phyloP scores from a whole-genome alignment of 2,329 filamentous ascomycete genomes.

The Aspergillus unguis region DNA sequence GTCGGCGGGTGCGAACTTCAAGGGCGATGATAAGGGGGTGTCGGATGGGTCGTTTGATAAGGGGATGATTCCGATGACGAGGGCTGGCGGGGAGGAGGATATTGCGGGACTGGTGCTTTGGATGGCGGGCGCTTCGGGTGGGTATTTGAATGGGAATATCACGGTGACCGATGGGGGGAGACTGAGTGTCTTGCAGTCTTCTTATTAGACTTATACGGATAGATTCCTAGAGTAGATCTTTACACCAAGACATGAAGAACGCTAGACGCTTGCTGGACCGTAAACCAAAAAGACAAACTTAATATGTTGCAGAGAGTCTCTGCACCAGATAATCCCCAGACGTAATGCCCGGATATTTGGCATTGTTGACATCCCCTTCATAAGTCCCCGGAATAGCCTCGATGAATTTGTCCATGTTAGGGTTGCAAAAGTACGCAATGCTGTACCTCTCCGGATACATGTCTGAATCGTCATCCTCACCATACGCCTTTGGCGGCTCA shows the following conservation, averaged over 20 bases:
- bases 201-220: slow-evolving; percentile 40
- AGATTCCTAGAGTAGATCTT: background rate
- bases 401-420: slow-evolving; percentile 71
- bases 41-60: slow-evolving; percentile 42
- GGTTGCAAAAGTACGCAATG: slow-evolving; percentile 91
- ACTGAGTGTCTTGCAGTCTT: slow-evolving; percentile 54
- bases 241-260: too few species aligned
- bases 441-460: slow-evolving; percentile 75
- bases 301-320: slow-evolving; percentile 71
- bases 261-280: too few species aligned
- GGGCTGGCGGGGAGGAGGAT: slow-evolving; percentile 60
- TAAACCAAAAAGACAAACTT: background rate
- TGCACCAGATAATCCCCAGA: slow-evolving; percentile 78
- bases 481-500: slow-evolving; percentile 65
- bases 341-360: slow-evolving; percentile 74
- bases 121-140: slow-evolving; percentile 62
- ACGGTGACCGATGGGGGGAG: slow-evolving; percentile 63
- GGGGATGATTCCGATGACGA: slow-evolving; percentile 54
- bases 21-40: slow-evolving; percentile 35
- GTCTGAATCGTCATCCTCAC: slow-evolving; percentile 39
- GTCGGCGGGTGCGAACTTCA: slow-evolving; percentile 48
- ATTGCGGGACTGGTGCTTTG: slow-evolving; percentile 65
- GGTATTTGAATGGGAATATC: slow-evolving; percentile 63
- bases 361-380: slow-evolving; percentile 50
- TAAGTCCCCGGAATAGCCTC: slow-evolving; percentile 80